These are phyloP conservation scores for Castanospermum australe DNA, from an alignment of 306 rosid species.

Conservation along the genomic window DNA sequence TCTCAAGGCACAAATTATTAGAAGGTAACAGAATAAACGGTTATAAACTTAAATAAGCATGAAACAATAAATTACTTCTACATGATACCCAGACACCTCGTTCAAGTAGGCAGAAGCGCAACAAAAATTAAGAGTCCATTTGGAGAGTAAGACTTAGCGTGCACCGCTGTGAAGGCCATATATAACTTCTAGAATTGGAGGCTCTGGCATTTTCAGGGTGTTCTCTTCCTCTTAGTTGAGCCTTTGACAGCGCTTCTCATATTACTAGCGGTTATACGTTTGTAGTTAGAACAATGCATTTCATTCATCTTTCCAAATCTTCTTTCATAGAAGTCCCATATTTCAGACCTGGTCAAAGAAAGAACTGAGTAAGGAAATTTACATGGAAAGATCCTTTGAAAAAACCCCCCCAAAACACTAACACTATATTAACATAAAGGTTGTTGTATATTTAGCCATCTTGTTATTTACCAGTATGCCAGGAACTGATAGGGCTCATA, in stretches of 20 bases:
- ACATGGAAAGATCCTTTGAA: neutral
- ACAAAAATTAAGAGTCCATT: neutral
- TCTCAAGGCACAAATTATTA: neutral
- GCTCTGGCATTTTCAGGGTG: neutral
- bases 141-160: neutral
- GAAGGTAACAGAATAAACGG: neutral
- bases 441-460: neutral
- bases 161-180: neutral
- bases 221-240: conserved; percentile 37
- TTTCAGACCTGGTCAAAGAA: conserved; percentile 45
- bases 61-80: neutral
- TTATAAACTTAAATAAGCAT: neutral
- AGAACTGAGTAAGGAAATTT: neutral
- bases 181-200: neutral
- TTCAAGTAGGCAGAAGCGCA: neutral
- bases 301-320: conserved; percentile 38
- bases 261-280: conserved; percentile 48
- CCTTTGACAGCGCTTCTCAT: conserved; percentile 27
- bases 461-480: conserved; percentile 48
- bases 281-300: conserved; percentile 46
- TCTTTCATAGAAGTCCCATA: conserved; percentile 54
- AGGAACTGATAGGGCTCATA: conserved; percentile 57
- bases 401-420: neutral
- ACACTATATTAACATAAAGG: neutral
- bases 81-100: neutral